Percentiles rank a stretch among this genome's conserved stretches.
These are phyloP conservation scores for Microglena sp. DNA, from an alignment of 139 green algal species.

Conservation along the genomic window DNA sequence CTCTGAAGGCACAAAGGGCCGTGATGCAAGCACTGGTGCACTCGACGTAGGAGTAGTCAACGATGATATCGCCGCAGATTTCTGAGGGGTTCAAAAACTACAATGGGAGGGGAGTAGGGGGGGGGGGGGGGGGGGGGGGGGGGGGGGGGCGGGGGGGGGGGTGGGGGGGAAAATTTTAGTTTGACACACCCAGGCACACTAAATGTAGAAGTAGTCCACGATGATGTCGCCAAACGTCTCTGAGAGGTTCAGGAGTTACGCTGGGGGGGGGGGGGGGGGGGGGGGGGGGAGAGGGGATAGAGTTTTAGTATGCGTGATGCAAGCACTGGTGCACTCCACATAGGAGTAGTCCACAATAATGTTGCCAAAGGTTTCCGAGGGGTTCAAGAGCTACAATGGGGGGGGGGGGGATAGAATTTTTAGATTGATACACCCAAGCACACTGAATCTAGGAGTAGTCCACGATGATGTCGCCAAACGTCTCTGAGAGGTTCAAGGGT, in stretches of 20 bases:
- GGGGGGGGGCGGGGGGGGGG: too few species aligned
- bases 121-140: too few species aligned
- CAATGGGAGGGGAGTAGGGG: too few species aligned
- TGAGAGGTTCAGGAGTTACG: slow-evolving; percentile 86
- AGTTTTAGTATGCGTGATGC: slow-evolving; percentile 52
- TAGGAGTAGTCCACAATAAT: slow-evolving; percentile 99
- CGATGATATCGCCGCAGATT: too few species aligned
- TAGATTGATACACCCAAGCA: too few species aligned
- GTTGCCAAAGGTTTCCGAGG: slow-evolving; percentile 96
- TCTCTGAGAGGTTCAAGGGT: slow-evolving; percentile 92
- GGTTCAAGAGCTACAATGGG: slow-evolving; percentile 82
- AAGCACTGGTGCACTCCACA: slow-evolving; percentile 92
- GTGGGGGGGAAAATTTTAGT: background rate
- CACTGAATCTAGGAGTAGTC: slow-evolving; percentile 55
- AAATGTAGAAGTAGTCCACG: slow-evolving; percentile 53
- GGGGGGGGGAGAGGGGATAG: too few species aligned
- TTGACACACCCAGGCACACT: slow-evolving; percentile 6
- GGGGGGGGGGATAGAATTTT: background rate
- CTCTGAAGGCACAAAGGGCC: slow-evolving; percentile 65
- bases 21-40: slow-evolving; percentile 88
- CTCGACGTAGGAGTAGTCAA: slow-evolving; percentile 98
- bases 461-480: slow-evolving; percentile 98
- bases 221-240: slow-evolving; percentile 99
- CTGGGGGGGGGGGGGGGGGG: too few species aligned
- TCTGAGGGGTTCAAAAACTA: too few species aligned